phyloP scores from a whole-genome alignment of 768 basidiomycete species.

The Kondoa malvinella region DNA sequence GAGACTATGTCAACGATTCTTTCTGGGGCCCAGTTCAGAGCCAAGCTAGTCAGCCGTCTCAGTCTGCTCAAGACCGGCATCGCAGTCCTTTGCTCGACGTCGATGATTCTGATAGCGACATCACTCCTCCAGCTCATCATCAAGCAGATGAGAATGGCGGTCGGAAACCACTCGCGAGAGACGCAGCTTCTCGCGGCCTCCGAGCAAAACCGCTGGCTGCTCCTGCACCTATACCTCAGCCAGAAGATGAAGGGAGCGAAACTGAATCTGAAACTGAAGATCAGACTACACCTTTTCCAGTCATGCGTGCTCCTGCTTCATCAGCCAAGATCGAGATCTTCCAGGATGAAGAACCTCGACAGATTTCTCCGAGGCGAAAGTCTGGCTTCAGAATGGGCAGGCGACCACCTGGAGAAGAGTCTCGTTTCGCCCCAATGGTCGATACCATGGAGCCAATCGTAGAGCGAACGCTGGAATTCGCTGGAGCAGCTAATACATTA shows the following conservation, averaged over 20 bases:
- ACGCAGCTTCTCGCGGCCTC: background rate
- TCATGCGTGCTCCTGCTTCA: background rate
- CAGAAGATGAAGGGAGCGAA: constrained; percentile 15
- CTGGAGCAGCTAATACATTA: background rate
- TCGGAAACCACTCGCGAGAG: background rate
- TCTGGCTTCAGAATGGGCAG: constrained; percentile 23
- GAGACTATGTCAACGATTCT: constrained; percentile 8
- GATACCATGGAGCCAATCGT: constrained; percentile 96
- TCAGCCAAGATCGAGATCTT: background rate
- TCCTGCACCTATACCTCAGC: constrained; percentile 5
- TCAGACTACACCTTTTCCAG: background rate
- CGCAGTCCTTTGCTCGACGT: constrained; percentile 8
- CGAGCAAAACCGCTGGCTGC: background rate
- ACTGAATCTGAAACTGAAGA: constrained; percentile 8
- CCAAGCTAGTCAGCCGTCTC: constrained; percentile 12
- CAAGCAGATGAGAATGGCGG: constrained; percentile 24
- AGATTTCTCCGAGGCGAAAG: background rate
- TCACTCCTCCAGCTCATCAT: constrained; percentile 18
- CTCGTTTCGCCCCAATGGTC: constrained; percentile 37
- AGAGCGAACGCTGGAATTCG: constrained; percentile 71
- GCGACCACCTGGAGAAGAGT: constrained; percentile 16
- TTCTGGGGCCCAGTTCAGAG: constrained; percentile 16
- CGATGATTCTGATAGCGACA: constrained; percentile 6
- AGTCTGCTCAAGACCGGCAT: constrained; percentile 6
- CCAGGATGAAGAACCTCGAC: constrained; percentile 13